These are phyloP conservation scores for Xerocomellus dryophilus DNA, from an alignment of 768 basidiomycete genomes.

Conservation along the genomic window DNA sequence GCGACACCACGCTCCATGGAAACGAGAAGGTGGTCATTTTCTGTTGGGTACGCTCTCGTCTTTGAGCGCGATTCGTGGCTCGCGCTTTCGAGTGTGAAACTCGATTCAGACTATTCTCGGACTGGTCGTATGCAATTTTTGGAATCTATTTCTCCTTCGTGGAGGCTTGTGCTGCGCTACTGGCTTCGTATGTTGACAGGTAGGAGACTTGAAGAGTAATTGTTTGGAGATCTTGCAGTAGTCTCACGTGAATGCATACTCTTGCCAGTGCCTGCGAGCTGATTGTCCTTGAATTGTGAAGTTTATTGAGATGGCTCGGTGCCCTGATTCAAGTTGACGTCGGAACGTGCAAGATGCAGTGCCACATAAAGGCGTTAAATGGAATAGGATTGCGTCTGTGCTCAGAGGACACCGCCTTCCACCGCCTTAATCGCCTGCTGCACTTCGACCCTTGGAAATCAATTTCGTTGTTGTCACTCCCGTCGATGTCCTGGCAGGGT, in stretches of 20 bases:
- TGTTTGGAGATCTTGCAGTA: not conserved
- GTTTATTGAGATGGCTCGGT: not conserved
- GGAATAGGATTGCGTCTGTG: no score
- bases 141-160: slow-evolving; percentile 14
- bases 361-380: slow-evolving; percentile 1
- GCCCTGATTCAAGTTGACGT: not conserved
- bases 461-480: not conserved
- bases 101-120: slow-evolving; percentile 27
- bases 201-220: not conserved
- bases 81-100: slow-evolving; percentile 20
- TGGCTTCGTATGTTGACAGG: not conserved
- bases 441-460: not conserved
- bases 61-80: slow-evolving; percentile 28
- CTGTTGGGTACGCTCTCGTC: slow-evolving; percentile 5
- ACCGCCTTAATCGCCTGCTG: not conserved
- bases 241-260: not conserved
- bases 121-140: slow-evolving; percentile 22
- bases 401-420: not conserved
- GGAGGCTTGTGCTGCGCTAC: slow-evolving; percentile 7
- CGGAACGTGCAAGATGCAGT: not conserved
- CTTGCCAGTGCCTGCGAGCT: not conserved
- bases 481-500: slow-evolving; percentile 30
- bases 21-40: slow-evolving; percentile 15
- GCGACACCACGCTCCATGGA: slow-evolving; percentile 5
- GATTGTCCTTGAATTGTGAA: not conserved